Evolutionary conservation across 202 grass and related monocot genomes (phyloP).

Genomic region (Digitaria exilis): DNA sequence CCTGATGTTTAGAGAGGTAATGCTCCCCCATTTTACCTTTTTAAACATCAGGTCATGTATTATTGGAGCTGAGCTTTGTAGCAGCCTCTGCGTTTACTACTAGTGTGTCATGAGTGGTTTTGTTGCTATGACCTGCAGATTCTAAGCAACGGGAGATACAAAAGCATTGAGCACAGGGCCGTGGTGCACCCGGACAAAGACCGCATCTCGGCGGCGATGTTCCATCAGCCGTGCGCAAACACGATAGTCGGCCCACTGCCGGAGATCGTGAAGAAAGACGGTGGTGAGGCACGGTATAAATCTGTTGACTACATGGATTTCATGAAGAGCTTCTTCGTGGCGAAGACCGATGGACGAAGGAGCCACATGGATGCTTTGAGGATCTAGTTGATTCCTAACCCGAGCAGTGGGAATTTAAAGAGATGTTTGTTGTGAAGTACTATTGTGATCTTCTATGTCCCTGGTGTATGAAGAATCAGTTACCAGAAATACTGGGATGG

Average conservation of each 20-base stretch:
- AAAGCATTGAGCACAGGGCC: slow-evolving; percentile 42
- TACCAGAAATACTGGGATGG: neutral
- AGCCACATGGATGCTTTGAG: slow-evolving; percentile 28
- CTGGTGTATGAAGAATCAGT: neutral
- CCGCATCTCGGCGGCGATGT: slow-evolving; percentile 38
- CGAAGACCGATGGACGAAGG: slow-evolving; percentile 41
- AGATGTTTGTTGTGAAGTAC: neutral
- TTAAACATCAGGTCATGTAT: too few relatives aligned
- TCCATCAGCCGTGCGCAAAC: slow-evolving; percentile 27
- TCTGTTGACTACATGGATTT: slow-evolving; percentile 31
- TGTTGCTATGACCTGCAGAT: slow-evolving; percentile 27
- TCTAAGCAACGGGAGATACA: slow-evolving; percentile 54
- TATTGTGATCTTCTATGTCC: neutral
- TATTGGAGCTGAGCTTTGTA: too few relatives aligned
- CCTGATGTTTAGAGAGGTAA: too few relatives aligned
- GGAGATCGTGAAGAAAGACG: slow-evolving; percentile 35
- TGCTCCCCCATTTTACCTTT: too few relatives aligned
- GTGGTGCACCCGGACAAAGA: slow-evolving; percentile 40
- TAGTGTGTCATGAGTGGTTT: neutral
- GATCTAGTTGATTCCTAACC: neutral
- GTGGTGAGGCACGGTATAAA: neutral
- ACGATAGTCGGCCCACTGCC: slow-evolving; percentile 34
- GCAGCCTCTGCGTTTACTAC: neutral
- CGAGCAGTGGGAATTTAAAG: neutral
- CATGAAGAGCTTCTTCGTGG: slow-evolving; percentile 21